Conservation (phyloP, 495 filamentous ascomycete species). For the Penicillium argentinense region DNA sequence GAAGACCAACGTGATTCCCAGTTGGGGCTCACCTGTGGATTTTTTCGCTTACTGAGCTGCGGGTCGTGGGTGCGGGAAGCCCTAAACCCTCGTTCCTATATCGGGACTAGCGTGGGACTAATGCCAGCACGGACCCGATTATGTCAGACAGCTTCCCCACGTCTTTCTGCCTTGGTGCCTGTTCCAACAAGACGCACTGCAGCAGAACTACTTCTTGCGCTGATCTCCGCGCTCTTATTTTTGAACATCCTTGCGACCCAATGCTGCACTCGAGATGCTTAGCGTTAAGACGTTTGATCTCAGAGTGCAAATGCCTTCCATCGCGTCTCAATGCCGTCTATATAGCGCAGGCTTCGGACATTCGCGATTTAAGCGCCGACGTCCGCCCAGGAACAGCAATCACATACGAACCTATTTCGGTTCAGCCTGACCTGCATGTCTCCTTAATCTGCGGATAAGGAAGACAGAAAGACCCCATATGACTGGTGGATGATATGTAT, state of each 20-base stretch:
- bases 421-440: background rate
- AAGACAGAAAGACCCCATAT: background rate
- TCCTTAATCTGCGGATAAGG: background rate
- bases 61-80: constrained; percentile 31
- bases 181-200: too few species aligned
- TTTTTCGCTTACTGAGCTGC: constrained; percentile 48
- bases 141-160: constrained; percentile 3
- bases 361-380: background rate
- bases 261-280: too few species aligned
- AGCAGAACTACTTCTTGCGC: too few species aligned
- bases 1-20: constrained; percentile 38
- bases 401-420: background rate
- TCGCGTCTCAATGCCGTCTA: too few species aligned
- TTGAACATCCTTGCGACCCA: too few species aligned
- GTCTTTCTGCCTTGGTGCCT: background rate
- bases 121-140: background rate
- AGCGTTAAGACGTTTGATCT: too few species aligned
- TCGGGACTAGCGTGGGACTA: constrained; percentile 10
- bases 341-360: too few species aligned
- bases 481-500: background rate
- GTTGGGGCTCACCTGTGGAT: constrained; percentile 38
- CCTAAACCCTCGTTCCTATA: constrained; percentile 40
- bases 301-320: too few species aligned
- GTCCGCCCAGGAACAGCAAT: background rate
- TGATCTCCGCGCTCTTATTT: too few species aligned